Base-by-base conservation (phyloP, 78 protist genomes). In the Isochrysis galbana region DNA sequence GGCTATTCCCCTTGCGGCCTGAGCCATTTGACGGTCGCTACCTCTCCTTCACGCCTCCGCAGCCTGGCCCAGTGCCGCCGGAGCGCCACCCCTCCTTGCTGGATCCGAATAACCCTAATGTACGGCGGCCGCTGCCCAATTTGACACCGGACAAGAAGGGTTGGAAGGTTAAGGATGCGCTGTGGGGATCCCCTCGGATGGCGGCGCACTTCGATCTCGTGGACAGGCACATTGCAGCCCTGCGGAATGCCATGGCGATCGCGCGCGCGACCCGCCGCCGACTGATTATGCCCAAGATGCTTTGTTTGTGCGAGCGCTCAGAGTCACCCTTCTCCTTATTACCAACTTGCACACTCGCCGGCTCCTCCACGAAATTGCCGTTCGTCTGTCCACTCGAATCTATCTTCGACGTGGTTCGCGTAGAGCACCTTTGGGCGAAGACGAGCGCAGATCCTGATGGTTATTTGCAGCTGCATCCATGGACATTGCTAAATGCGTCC, bases 281-380 rank as follows among this genome's bases (percentile, higher is more conserved):
- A 17, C 44, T 77, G 17, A 32, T 77, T 29, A 77, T 77, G 84
- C 84, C 84, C 0, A 17, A 29, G 47, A 77, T 77, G 84, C 46
- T 39, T 29, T 77, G 84, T 46, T 10, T 77, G 44, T 77, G 84
- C 84, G 84, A 77, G 84, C 84, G 84, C 46, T 41, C 84, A 5
- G 84, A 77, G 46, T 17, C 34, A 3, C 84, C 84, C n/a, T 2
- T 10, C n/a, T 17, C 84, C 32, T 0, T 77, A 4, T 29, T 77
- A 7, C 84, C 84, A 25, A 3, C 3, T 4, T 77, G 47, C 46
- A 39, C 46, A 17, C 3, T 39, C 32, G 84, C 34, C 19, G 84
- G 47, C 7, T 1, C 84, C 29, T 77, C 46, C 22, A 51, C 61
- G 41, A 36, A 36, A 2, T 36, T 70, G 39, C 80, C 80, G 41